Percentiles rank a stretch among this genome's conserved stretches.
These are phyloP conservation scores for Zizania palustris DNA, from an alignment of 202 grass and related monocot genomes.

Conservation along the genomic window DNA sequence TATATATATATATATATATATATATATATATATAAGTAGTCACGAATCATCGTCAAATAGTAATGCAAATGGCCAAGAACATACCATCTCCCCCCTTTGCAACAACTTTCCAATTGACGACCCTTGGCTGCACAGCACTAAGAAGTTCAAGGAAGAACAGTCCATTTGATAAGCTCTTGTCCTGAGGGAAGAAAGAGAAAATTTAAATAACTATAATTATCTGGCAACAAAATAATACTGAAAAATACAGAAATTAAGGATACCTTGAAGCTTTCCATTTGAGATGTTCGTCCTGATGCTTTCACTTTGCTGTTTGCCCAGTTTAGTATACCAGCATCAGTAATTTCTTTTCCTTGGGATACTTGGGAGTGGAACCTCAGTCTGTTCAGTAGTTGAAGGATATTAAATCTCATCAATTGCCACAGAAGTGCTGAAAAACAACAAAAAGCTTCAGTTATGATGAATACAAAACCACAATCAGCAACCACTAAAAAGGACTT, in stretches of 20 bases:
- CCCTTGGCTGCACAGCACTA: slow-evolving; percentile 80
- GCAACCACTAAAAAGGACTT: not conserved
- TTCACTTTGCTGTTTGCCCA: slow-evolving; percentile 95
- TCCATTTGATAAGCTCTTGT: slow-evolving; percentile 86
- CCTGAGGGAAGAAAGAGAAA: slow-evolving; percentile 52
- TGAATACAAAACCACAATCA: slow-evolving; percentile 21
- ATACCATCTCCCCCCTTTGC: slow-evolving; percentile 85
- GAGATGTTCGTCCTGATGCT: slow-evolving; percentile 68
- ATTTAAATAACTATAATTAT: slow-evolving; percentile 31
- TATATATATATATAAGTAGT: slow-evolving; percentile 18
- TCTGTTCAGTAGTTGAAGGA: slow-evolving; percentile 91
- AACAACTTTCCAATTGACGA: slow-evolving; percentile 97
- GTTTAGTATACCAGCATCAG: slow-evolving; percentile 88
- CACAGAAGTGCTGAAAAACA: slow-evolving; percentile 85
- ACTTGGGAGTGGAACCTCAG: slow-evolving; percentile 84
- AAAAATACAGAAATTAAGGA: slow-evolving; percentile 8
- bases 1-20: too few species aligned
- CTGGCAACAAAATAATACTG: not conserved
- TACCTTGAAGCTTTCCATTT: slow-evolving; percentile 95
- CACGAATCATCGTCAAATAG: slow-evolving; percentile 23
- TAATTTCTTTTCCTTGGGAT: slow-evolving; percentile 86
- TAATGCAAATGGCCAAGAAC: slow-evolving; percentile 32
- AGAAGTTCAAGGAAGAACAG: slow-evolving; percentile 96
- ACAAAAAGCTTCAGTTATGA: slow-evolving; percentile 34
- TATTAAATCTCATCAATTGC: slow-evolving; percentile 99